Base-by-base conservation (phyloP, 192 early-diverging fungal species). In the Martensiomyces pterosporus region DNA sequence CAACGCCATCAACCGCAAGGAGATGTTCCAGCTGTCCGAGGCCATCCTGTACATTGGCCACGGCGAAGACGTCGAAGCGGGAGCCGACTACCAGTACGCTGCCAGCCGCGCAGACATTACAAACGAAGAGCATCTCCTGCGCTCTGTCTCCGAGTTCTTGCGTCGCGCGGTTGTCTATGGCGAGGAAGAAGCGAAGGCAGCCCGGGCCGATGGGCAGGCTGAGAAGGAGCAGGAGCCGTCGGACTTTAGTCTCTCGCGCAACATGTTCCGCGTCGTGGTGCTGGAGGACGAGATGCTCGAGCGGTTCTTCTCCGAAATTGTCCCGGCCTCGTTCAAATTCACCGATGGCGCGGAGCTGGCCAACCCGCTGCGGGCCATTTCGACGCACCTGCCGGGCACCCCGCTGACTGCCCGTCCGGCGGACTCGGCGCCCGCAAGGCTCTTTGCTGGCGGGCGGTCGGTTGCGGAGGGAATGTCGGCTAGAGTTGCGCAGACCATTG, bases 261-360 rank as follows among this genome's bases (percentile, higher is more conserved):
- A 71, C 17, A 78, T 72, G 49, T 88, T 85, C 60, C 73, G 85
- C 24, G 89, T 95, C 76, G 80, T 91, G 1, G 76, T 92, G n/a
- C 65, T 95, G 46, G 85, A 82, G 14, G 92, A 95, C 57, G 89
- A 87, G 32, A 79, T 83, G 26, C 67, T 97, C n/a, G 87, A 91
- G 47, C 67, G 76, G 22, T 93, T 91, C 44, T 94, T 97, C 57
- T 85, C 89, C 1, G 44, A 48, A 0, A 68, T 64, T 25, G 64
- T 75, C 15, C 65, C 65, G 0, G 53, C 49, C 12, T 68, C 65
- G 42, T 75, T 75, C 39, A 47, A 60, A 21, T 75, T 68, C 26
- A 74, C 63, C n/a, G 59, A 74, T 27, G 70, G 70, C 19, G 55
- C 62, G 16, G 70, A 74, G 55, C 54, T 74, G 13, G 54, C 63